Conservation (phyloP, 192 early-diverging fungal species). For the Phlyctochytrium bullatum region DNA sequence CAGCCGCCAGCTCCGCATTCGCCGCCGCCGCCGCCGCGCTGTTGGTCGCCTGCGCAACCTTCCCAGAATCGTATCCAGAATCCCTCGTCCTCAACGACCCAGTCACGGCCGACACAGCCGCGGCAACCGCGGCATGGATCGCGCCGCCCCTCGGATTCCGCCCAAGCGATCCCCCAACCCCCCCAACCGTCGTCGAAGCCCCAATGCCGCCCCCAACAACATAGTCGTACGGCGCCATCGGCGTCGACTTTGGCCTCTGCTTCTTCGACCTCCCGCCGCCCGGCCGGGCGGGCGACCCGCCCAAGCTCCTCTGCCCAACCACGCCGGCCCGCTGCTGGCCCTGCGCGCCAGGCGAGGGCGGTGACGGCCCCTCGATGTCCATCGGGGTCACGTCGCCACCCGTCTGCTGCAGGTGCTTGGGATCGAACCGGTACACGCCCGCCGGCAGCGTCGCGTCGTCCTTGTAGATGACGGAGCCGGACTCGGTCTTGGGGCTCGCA, state of each 20-base stretch:
- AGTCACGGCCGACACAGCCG: background rate
- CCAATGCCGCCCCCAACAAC: background rate
- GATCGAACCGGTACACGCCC: constrained; percentile 1
- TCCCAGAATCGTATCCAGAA: constrained; percentile 5
- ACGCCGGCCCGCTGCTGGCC: background rate
- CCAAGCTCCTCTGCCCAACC: background rate
- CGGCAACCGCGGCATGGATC: background rate
- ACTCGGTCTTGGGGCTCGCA: background rate
- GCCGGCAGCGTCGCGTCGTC: background rate
- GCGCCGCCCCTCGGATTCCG: background rate
- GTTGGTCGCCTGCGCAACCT: background rate
- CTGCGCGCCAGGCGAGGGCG: background rate
- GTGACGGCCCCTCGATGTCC: background rate
- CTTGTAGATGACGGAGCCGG: background rate
- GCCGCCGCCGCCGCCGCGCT: background rate
- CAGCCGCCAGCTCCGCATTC: background rate
- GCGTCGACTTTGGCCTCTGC: background rate
- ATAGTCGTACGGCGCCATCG: background rate
- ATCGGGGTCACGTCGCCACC: background rate
- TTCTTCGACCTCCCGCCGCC: background rate
- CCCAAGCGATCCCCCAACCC: background rate
- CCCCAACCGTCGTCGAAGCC: background rate
- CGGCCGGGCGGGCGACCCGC: background rate
- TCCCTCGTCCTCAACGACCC: background rate
- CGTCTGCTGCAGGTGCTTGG: background rate